Percentiles rank a stretch among this genome's conserved stretches.
Evolutionary conservation across 2,329 filamentous ascomycete species (phyloP).

Genomic region (Zymoseptoria pseudotritici): DNA sequence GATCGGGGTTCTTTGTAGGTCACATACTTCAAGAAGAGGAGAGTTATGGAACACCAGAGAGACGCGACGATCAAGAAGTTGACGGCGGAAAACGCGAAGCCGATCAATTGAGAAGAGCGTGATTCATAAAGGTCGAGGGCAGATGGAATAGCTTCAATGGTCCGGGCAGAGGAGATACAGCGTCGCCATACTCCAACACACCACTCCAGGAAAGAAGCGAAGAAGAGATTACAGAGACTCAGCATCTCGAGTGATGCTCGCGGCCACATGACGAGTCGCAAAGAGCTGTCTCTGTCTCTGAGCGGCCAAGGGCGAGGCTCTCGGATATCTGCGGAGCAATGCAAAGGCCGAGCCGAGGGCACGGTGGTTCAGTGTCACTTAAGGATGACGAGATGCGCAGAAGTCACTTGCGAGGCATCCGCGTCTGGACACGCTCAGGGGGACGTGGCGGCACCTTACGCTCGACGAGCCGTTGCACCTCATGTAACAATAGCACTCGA

Average conservation of each 20-base stretch:
- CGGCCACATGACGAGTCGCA: not conserved
- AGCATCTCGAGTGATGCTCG: not conserved
- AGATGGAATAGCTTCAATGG: not conserved
- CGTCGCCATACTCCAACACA: not conserved
- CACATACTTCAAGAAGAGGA: conserved; percentile 94
- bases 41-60: conserved; percentile 86
- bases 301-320: not conserved
- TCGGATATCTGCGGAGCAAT: not conserved
- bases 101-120: conserved; percentile 9
- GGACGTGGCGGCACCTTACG: not conserved
- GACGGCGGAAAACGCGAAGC: conserved; percentile 37
- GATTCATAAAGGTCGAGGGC: not conserved
- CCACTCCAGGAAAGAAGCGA: too few relatives aligned
- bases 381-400: not conserved
- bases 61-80: conserved; percentile 70
- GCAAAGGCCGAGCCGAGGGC: not conserved
- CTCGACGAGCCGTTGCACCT: not conserved
- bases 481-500: not conserved
- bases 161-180: not conserved
- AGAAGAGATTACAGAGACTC: not conserved
- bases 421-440: not conserved
- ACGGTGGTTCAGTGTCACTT: not conserved
- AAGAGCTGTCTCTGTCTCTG: not conserved
- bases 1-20: conserved; percentile 49
- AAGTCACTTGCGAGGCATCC: not conserved